These are phyloP conservation scores for Gracilaria vermiculophylla DNA, from an alignment of 23 red algal species.

Conservation along the genomic window DNA sequence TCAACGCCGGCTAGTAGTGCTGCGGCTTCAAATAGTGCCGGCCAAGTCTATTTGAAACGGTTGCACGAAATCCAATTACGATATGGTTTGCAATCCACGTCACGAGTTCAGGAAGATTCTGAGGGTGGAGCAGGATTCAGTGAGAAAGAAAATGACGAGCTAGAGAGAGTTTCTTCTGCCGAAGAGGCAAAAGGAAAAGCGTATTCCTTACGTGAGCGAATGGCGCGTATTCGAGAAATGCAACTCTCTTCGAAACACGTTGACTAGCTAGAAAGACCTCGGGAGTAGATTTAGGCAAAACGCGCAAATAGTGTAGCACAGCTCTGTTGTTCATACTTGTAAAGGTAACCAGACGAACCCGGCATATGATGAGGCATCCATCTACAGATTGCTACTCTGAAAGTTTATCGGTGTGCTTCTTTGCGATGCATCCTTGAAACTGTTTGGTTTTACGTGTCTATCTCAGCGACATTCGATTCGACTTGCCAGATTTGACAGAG, in stretches of 20 bases:
- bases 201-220: constrained; percentile 58
- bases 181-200: constrained; percentile 58
- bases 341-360: not conserved
- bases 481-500: too few relatives aligned
- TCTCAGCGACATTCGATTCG: too few relatives aligned
- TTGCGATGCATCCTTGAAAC: too few relatives aligned
- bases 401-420: too few relatives aligned
- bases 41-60: constrained; percentile 59
- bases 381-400: too few relatives aligned
- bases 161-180: constrained; percentile 21
- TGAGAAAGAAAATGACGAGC: constrained; percentile 67
- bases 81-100: constrained; percentile 45
- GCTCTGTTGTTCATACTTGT: not conserved
- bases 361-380: too few relatives aligned
- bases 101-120: not conserved
- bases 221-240: constrained; percentile 63
- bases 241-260: constrained; percentile 36
- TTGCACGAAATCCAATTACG: constrained; percentile 60
- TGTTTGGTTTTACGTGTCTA: too few relatives aligned
- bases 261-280: not conserved
- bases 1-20: not conserved
- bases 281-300: not conserved
- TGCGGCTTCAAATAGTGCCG: constrained; percentile 33
- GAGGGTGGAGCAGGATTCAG: not conserved
- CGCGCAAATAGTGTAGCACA: not conserved